These are phyloP conservation scores for Alternaria ventricosa DNA, from an alignment of 2,329 filamentous ascomycete species.

Conservation along the genomic window DNA sequence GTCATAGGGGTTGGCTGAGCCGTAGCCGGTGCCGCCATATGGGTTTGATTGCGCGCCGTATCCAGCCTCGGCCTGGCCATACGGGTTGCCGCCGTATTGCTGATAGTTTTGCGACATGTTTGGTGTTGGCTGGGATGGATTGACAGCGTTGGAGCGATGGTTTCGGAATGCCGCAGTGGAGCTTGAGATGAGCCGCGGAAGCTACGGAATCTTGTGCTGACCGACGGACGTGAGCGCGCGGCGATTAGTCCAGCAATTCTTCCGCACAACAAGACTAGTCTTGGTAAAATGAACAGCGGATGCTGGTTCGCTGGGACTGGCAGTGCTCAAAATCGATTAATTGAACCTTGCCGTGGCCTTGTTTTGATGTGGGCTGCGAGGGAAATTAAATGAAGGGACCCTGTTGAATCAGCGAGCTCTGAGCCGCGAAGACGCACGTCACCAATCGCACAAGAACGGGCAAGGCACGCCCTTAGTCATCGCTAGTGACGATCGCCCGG, in stretches of 20 bases:
- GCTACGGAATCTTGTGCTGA: constrained; percentile 31
- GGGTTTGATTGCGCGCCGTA: constrained; percentile 39
- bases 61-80: constrained; percentile 13
- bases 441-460: constrained; percentile 7
- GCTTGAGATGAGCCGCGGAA: constrained; percentile 33
- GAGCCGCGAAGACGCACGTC: constrained; percentile 15
- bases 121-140: constrained; percentile 13
- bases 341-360: constrained; percentile 10
- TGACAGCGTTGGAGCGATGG: constrained; percentile 13
- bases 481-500: background rate
- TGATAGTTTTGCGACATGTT: constrained; percentile 57
- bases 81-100: constrained; percentile 48
- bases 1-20: constrained; percentile 40
- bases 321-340: constrained; percentile 4
- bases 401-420: constrained; percentile 14
- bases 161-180: constrained; percentile 29
- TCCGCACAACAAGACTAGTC: constrained; percentile 6
- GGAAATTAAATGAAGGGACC: constrained; percentile 21
- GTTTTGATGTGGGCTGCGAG: constrained; percentile 20
- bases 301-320: background rate
- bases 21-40: constrained; percentile 46
- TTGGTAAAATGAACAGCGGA: constrained; percentile 6
- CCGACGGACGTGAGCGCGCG: constrained; percentile 13
- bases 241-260: background rate
- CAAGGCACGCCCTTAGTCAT: constrained; percentile 3